Base-by-base conservation (phyloP, 2,329 filamentous ascomycete genomes). In the Phialocephala sp. region DNA sequence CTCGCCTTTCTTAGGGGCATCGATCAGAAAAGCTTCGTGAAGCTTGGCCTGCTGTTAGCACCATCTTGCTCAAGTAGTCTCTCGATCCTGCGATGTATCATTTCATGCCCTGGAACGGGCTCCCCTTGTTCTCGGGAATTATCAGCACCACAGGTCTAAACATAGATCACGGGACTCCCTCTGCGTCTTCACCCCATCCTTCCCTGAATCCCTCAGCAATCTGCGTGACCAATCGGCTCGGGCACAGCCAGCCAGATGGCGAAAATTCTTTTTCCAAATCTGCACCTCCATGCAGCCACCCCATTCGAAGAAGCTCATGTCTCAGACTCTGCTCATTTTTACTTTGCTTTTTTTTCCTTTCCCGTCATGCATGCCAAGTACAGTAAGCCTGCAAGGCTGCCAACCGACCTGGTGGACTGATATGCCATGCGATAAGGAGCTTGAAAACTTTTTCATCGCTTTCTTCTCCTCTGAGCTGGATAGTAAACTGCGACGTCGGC, bases 351-450 rank as follows among this genome's bases (percentile, higher is more conserved):
- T 9, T 8, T 32, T 52, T 24, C 8, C 9, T 52, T 52, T 27
- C 27, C 24, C 47, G 8, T 27, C 47, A 52, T 52, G 47, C 47
- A 52, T 24, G 47, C 47, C 47, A 52, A 14, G 47, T 32, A 24
- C 47, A 27, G 47, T 52, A 52, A 52, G 47, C 47, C 8, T 52
- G 47, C 47, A 52, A 52, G 47, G 47, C 47, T 47, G 43, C 43
- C 2, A 41, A 41, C 37, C 37, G 15, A 41, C 37, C 6, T 32
- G 27, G 27, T 32, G 27, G 27, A 32, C 27, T 41, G 43, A 47
- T 47, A 47, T 47, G 43, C 43, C n/a, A 20, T n/a, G 18, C 20
- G 20, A 52, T 27, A 32, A 32, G 22, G 15, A 52, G 24, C 22
- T 52, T 32, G 47, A 52, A 52, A 32, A 18, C 47, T 52, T 52